These are phyloP conservation scores for Haplosporangium gracile DNA, from an alignment of 192 early-diverging fungal genomes.

Conservation along the genomic window DNA sequence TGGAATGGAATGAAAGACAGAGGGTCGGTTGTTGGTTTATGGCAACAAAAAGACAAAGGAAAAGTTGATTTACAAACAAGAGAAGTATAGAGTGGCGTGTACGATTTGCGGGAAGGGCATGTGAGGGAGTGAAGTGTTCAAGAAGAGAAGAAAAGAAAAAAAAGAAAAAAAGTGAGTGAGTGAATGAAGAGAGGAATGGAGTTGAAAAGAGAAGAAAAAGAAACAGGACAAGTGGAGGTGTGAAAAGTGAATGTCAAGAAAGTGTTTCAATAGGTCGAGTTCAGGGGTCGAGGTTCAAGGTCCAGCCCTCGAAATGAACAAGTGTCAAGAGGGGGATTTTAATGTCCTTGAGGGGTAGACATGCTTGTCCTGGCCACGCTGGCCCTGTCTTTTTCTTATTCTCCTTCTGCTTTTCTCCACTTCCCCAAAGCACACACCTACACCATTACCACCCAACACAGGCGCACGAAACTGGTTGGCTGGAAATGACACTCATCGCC, in stretches of 20 bases:
- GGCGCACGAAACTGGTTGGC: neutral
- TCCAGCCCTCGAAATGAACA: no score
- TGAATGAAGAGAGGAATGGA: neutral
- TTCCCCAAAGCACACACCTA: neutral
- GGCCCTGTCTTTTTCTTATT: neutral
- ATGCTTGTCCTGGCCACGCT: neutral
- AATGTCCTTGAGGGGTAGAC: slow-evolving; percentile 1
- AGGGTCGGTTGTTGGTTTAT: neutral
- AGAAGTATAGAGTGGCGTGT: neutral
- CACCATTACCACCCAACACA: neutral
- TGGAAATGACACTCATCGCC: slow-evolving; percentile 11
- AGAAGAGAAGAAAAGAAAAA: neutral
- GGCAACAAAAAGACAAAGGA: neutral
- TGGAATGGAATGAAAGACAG: slow-evolving; percentile 12
- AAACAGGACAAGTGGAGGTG: neutral
- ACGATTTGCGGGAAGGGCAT: neutral
- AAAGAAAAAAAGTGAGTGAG: no score
- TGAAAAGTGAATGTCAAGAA: no score
- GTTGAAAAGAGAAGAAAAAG: neutral
- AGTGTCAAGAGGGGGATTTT: no score
- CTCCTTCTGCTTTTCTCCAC: neutral
- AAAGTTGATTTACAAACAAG: neutral
- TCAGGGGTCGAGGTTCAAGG: no score
- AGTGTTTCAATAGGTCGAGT: no score
- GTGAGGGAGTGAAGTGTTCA: neutral